Percentiles rank a stretch among this genome's conserved stretches.
Evolutionary conservation across 129 eudicot species (phyloP).

Genomic region (Saussurea involucrata): DNA sequence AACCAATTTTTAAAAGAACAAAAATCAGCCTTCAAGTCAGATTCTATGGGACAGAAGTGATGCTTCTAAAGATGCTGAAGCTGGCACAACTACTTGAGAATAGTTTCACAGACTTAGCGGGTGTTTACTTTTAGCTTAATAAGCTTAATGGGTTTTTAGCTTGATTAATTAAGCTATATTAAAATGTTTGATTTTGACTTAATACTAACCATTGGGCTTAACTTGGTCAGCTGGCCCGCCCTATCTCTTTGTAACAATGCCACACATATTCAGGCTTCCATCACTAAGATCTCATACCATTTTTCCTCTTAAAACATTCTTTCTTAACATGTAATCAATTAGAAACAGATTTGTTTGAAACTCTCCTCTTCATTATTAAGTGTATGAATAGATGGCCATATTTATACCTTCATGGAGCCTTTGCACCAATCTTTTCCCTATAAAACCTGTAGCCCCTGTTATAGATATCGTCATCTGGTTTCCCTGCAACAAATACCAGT

Average conservation of each 20-base stretch:
- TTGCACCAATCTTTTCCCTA: conserved; percentile 84
- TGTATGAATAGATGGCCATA: background rate
- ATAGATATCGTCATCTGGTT: conserved; percentile 81
- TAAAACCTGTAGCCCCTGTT: conserved; percentile 96
- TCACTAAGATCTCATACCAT: background rate
- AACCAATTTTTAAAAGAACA: background rate
- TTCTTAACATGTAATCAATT: background rate
- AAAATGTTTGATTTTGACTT: background rate
- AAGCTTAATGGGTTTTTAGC: background rate
- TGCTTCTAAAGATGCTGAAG: background rate
- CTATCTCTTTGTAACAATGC: background rate
- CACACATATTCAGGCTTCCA: background rate
- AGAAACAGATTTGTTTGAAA: background rate
- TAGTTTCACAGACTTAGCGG: background rate
- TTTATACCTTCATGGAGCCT: conserved; percentile 74
- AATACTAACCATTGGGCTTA: background rate
- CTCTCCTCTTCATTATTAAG: background rate
- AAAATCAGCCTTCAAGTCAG: background rate
- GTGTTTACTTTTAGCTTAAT: background rate
- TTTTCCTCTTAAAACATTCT: background rate
- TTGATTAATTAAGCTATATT: background rate
- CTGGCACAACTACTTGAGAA: background rate
- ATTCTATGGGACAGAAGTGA: background rate
- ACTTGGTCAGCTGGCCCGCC: background rate
- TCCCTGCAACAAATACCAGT: conserved; percentile 39